These are phyloP conservation scores for Exophiala aquamarina DNA, from an alignment of 2,329 filamentous ascomycete genomes.

Conservation along the genomic window DNA sequence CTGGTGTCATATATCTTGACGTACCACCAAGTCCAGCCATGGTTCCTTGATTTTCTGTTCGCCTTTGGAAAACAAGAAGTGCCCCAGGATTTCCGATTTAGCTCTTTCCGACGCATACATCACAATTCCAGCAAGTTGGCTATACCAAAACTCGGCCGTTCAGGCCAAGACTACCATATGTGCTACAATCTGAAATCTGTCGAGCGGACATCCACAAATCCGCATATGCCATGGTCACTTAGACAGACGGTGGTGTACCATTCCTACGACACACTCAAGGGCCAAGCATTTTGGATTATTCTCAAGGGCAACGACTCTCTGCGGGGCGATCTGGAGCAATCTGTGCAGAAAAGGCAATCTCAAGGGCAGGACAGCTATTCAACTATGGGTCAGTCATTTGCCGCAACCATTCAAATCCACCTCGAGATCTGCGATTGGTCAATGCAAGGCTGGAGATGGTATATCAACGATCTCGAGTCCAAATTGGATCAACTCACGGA, in stretches of 20 bases:
- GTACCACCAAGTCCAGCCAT: conserved; percentile 35
- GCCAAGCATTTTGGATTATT: conserved; percentile 44
- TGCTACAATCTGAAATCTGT: conserved; percentile 40
- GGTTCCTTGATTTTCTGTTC: conserved; percentile 34
- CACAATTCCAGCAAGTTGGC: conserved; percentile 6
- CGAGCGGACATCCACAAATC: conserved; percentile 2
- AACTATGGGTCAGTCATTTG: conserved; percentile 34
- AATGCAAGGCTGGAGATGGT: conserved; percentile 44
- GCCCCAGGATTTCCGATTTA: conserved; percentile 38
- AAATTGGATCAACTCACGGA: conserved; percentile 19
- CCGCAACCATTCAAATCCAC: conserved; percentile 38
- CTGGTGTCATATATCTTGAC: conserved; percentile 25
- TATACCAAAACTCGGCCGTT: conserved; percentile 35
- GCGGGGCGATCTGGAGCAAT: conserved; percentile 32
- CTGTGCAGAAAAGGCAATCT: conserved; percentile 23
- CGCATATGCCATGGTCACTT: conserved; percentile 27
- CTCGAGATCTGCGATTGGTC: conserved; percentile 43
- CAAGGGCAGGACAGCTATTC: conserved; percentile 31
- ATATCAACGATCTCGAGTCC: conserved; percentile 31
- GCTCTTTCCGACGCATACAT: conserved; percentile 35
- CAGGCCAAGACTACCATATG: conserved; percentile 37
- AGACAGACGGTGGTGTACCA: conserved; percentile 37
- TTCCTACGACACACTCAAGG: conserved; percentile 38
- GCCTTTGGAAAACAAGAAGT: conserved; percentile 30
- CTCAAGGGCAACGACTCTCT: conserved; percentile 36